Percentiles rank a stretch among this genome's conserved stretches.
Evolutionary conservation across 140 eudicot genomes (phyloP).

Genomic region (Ambrosia hybrid): DNA sequence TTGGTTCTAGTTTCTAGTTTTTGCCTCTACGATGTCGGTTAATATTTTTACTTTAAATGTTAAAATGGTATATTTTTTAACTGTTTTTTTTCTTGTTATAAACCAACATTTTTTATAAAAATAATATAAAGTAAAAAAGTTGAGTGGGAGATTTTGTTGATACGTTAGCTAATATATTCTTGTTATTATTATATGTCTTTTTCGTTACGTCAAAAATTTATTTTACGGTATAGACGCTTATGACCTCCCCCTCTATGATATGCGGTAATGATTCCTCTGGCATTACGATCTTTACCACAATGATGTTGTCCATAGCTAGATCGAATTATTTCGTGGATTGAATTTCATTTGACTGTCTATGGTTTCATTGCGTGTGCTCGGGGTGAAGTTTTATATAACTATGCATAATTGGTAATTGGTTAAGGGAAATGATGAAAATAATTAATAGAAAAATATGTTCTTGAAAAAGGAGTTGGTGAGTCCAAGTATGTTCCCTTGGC

Average conservation of each 20-base stretch:
- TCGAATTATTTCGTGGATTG: no score
- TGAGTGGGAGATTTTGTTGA: background rate
- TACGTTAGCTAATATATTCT: background rate
- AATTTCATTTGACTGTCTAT: no score
- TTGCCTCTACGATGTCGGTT: background rate
- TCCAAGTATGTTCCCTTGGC: constrained; percentile 40
- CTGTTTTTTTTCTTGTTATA: background rate
- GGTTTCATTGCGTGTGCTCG: no score
- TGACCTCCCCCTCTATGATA: no score
- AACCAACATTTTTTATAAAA: no score
- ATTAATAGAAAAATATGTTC: background rate
- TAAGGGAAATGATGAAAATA: background rate
- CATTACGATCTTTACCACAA: no score
- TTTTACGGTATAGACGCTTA: no score
- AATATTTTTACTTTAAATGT: background rate
- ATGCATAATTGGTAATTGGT: constrained; percentile 5
- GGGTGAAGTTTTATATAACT: no score
- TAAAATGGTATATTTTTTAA: background rate
- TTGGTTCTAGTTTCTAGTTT: constrained; percentile 21
- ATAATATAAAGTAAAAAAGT: no score
- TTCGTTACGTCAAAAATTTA: no score
- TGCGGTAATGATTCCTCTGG: no score
- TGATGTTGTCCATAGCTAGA: no score
- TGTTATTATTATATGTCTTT: background rate
- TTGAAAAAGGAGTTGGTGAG: constrained; percentile 32